Base-by-base conservation (phyloP, 139 green algal species). In the Chlorella sp. region DNA sequence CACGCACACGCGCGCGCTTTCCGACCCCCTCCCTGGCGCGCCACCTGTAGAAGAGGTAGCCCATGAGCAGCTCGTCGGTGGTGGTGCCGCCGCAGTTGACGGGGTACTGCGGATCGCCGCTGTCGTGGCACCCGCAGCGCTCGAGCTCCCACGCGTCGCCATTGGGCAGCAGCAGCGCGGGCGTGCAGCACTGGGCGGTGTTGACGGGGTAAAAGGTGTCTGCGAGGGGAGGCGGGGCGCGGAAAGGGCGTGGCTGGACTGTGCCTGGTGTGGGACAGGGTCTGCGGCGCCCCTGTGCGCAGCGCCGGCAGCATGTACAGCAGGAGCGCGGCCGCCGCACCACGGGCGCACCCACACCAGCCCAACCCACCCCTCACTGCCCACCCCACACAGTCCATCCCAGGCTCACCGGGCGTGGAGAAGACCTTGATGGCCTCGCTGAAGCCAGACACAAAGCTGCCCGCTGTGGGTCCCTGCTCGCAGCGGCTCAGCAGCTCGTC, bases 131-230 rank as follows among this genome's bases (percentile, higher is more conserved):
- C 53, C 83, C 77, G 76, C 90, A 93, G 40, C 86, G 84, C 73
- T 92, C 87, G 48, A 93, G 68, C 77, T 88, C 75, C 86, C 84
- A 89, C 2, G 66, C 68, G 12, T 81, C 68, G 0, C 90, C 90
- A 8, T 55, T 83, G 8, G 64, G 50, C 38, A 95, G 77, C 73
- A 95, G 82, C 40, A 95, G 73, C 2, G 80, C 75, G 17, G 89
- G 89, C 35, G 86, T 91, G 82, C 90, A 95, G 83, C 90, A 95
- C 51, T 89, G 71, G 21, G 70, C 85, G 31, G 85, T 56, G 27
- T 90, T 86, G 8, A 89, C 45, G 0, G 90, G 90, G 73, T 92
- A 95, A 67, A 82, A 89, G 23, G 82, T 79, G 53, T 89, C 77
- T 5, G 68, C 50, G 3, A 76, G n/a, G n/a, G n/a, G n/a, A n/a